phyloP scores from a whole-genome alignment of 2,329 filamentous ascomycete genomes.

The Venturia asperata region DNA sequence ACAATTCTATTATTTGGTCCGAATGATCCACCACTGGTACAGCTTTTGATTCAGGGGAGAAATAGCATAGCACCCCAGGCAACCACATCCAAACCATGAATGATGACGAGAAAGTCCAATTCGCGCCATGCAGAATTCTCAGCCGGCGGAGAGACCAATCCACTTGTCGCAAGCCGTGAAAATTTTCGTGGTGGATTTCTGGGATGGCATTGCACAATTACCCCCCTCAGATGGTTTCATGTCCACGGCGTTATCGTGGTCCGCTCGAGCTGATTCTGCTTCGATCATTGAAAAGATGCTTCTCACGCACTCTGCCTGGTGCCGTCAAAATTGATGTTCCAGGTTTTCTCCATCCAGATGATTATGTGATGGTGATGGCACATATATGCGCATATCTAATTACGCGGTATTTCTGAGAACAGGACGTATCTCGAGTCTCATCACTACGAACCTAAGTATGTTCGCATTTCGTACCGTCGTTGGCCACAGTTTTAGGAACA shows the following conservation, averaged over 20 bases:
- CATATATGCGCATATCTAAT: too few relatives aligned
- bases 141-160: slow-evolving; percentile 55
- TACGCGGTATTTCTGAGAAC: too few relatives aligned
- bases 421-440: too few relatives aligned
- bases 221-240: background rate
- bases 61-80: slow-evolving; percentile 92
- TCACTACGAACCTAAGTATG: too few relatives aligned
- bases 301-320: background rate
- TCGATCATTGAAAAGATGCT: background rate
- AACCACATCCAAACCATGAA: slow-evolving; percentile 76
- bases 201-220: background rate
- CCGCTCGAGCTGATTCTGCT: background rate
- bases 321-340: slow-evolving; percentile 8
- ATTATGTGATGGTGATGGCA: too few relatives aligned
- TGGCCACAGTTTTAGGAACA: too few relatives aligned
- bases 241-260: background rate
- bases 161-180: slow-evolving; percentile 50
- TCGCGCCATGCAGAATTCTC: slow-evolving; percentile 48
- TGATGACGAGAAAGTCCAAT: slow-evolving; percentile 66
- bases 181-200: slow-evolving; percentile 36
- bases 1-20: background rate
- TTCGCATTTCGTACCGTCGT: too few relatives aligned
- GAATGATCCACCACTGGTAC: slow-evolving; percentile 56
- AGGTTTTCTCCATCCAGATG: background rate
- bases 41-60: slow-evolving; percentile 68